phyloP scores from a whole-genome alignment of 2,329 filamentous ascomycete species.

The Falciphora oryzae region DNA sequence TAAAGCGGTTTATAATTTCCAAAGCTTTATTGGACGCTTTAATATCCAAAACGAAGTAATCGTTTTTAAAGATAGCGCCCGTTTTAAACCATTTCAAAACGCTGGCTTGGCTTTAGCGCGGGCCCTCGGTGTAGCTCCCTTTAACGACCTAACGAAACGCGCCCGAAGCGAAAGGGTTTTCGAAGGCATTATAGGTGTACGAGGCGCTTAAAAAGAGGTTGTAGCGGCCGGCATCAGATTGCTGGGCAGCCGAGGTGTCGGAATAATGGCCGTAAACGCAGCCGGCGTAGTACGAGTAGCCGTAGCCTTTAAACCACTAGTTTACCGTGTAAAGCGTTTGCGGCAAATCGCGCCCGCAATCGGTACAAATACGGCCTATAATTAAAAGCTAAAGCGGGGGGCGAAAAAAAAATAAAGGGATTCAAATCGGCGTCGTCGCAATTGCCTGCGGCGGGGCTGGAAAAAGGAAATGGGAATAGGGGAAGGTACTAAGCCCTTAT shows the following conservation, averaged over 20 bases:
- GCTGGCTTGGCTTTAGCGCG: slow-evolving; percentile 25
- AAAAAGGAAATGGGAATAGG: no score
- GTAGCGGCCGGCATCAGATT: slow-evolving; percentile 22
- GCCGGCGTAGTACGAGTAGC: slow-evolving; percentile 20
- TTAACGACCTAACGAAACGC: slow-evolving; percentile 23
- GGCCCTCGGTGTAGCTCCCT: slow-evolving; percentile 24
- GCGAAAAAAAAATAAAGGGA: no score
- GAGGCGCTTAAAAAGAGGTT: no score
- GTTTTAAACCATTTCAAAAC: slow-evolving; percentile 36
- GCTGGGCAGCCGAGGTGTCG: slow-evolving; percentile 12
- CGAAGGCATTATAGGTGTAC: no score
- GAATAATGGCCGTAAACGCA: slow-evolving; percentile 17
- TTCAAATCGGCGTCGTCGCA: no score
- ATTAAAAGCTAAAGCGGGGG: no score
- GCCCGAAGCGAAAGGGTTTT: slow-evolving; percentile 20
- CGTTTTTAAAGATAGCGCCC: slow-evolving; percentile 24
- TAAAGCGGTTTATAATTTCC: slow-evolving; percentile 22
- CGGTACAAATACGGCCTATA: slow-evolving; percentile 19
- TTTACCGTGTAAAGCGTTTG: slow-evolving; percentile 22
- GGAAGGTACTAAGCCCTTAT: no score
- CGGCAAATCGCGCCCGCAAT: slow-evolving; percentile 20
- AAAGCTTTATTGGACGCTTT: slow-evolving; percentile 30
- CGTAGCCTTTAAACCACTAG: slow-evolving; percentile 19
- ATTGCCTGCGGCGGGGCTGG: no score
- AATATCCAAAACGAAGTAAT: slow-evolving; percentile 32